These are phyloP conservation scores for Nemania sp. DNA, from an alignment of 2,329 filamentous ascomycete genomes.

Conservation along the genomic window DNA sequence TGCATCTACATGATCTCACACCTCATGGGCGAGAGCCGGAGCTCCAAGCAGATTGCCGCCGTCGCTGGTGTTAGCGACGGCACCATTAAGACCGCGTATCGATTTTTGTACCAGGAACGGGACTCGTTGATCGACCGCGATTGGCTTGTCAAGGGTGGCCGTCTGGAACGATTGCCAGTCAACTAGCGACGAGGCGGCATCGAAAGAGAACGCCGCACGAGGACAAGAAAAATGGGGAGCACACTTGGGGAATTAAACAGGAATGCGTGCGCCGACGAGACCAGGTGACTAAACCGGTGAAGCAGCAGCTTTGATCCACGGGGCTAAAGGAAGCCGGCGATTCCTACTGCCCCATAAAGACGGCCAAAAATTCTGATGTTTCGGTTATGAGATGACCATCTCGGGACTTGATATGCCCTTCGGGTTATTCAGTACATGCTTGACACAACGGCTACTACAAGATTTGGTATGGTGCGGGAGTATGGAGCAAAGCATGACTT, in stretches of 20 bases:
- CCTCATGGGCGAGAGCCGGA: constrained; percentile 77
- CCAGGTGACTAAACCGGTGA: neutral
- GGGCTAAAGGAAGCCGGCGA: neutral
- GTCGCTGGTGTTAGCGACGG: constrained; percentile 93
- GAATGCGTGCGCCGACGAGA: neutral
- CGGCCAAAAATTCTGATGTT: constrained; percentile 1
- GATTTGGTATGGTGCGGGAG: constrained; percentile 3
- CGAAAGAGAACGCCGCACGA: neutral
- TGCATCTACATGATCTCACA: constrained; percentile 97
- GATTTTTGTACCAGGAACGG: constrained; percentile 76
- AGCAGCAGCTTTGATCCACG: neutral
- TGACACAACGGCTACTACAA: constrained; percentile 3
- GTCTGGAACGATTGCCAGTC: constrained; percentile 70
- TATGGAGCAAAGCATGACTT: constrained; percentile 14
- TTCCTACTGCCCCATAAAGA: neutral
- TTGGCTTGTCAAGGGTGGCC: constrained; percentile 73
- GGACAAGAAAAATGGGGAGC: neutral
- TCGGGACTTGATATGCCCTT: constrained; percentile 2
- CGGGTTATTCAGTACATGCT: neutral
- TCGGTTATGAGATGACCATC: neutral
- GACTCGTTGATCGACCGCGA: constrained; percentile 75
- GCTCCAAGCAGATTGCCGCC: constrained; percentile 82
- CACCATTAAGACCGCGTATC: constrained; percentile 95
- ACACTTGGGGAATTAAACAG: neutral
- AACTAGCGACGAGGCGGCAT: constrained; percentile 44